Conservation (phyloP, 2,329 filamentous ascomycete species). For the Aspergillus niger region DNA sequence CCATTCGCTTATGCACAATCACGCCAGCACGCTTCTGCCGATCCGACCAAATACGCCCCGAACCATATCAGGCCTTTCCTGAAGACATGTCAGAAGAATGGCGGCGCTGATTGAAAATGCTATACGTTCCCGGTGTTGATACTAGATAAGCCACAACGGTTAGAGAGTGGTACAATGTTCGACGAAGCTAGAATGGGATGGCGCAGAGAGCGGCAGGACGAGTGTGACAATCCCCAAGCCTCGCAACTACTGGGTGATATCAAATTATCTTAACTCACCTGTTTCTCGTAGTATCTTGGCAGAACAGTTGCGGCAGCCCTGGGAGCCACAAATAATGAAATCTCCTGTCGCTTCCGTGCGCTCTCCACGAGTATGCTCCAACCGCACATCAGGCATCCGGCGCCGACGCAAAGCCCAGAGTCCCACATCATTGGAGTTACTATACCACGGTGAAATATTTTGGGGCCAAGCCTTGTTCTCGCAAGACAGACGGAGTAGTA, state of each 20-base stretch:
- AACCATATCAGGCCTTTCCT: constrained; percentile 64
- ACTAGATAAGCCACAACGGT: constrained; percentile 39
- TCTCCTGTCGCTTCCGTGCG: constrained; percentile 66
- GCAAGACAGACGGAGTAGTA: constrained; percentile 83
- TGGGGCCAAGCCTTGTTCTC: constrained; percentile 72
- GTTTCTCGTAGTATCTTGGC: constrained; percentile 66
- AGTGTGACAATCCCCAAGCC: constrained; percentile 25
- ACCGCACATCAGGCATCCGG: constrained; percentile 74
- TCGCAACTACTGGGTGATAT: constrained; percentile 13
- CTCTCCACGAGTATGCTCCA: constrained; percentile 79
- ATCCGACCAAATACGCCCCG: constrained; percentile 69
- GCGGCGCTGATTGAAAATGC: constrained; percentile 69
- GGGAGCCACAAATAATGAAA: constrained; percentile 79
- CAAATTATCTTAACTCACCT: constrained; percentile 33
- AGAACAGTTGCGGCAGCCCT: constrained; percentile 73
- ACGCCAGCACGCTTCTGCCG: constrained; percentile 30
- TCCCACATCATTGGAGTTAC: constrained; percentile 60
- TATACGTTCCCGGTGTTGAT: constrained; percentile 67
- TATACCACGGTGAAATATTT: constrained; percentile 59
- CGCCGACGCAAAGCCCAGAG: constrained; percentile 65
- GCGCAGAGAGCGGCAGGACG: constrained; percentile 11
- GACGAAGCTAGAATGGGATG: constrained; percentile 11
- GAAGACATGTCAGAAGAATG: constrained; percentile 67
- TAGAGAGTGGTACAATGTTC: constrained; percentile 20
- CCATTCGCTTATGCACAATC: background rate